Conservation (phyloP, 257 asterid species). For the Mentha longifolia region DNA sequence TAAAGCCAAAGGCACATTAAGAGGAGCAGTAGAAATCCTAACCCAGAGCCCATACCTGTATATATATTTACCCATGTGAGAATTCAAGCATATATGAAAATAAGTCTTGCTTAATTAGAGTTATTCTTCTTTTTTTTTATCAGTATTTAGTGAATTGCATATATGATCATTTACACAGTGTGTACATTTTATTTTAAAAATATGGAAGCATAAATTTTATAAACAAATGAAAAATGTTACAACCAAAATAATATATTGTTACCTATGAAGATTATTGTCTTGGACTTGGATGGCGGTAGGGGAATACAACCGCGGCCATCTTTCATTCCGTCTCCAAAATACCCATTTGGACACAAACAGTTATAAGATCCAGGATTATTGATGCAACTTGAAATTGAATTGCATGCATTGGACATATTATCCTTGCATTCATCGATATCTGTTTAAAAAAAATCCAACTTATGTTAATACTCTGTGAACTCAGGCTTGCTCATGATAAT, state of each 20-base stretch:
- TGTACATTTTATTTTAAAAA: no score
- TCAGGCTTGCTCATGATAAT: no score
- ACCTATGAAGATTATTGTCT: constrained; percentile 2
- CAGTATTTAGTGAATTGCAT: no score
- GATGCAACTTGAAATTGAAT: background rate
- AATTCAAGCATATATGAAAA: no score
- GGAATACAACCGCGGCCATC: background rate
- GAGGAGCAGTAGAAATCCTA: background rate
- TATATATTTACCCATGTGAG: background rate
- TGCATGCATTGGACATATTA: background rate
- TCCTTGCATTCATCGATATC: constrained; percentile 13
- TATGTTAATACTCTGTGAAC: no score
- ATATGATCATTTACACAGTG: no score
- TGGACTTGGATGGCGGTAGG: background rate
- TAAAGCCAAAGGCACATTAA: background rate
- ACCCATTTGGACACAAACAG: background rate
- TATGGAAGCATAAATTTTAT: no score
- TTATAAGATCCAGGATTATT: background rate
- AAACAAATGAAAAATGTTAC: no score
- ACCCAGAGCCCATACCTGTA: background rate
- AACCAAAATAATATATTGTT: background rate
- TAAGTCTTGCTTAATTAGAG: no score
- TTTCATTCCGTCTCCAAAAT: background rate
- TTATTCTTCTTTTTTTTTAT: no score
- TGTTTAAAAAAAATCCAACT: background rate